Evolutionary conservation across 495 filamentous ascomycete genomes (phyloP), one percentile per base, ranked within the genome.

Genomic region (Aspergillus heteromorphus): DNA sequence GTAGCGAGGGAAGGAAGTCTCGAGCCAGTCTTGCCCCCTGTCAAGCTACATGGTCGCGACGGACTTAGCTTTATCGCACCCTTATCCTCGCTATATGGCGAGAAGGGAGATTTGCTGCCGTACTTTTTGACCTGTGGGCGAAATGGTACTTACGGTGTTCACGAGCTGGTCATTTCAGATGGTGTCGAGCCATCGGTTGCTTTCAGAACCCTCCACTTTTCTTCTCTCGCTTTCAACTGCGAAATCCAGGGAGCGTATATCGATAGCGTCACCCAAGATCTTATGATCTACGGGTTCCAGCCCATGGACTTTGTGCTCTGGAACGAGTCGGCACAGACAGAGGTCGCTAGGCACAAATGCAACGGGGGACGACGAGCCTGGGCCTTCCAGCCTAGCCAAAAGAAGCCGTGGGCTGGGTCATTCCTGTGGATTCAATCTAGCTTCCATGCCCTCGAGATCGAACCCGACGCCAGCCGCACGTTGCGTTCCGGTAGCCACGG

Each of bases 321-420:
- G 79, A 87, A 95, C 64, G 86, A 87, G 51, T 80, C 80, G 0
- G 72, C 67, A 9, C 79, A 87, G 27, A 72, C 78, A 20, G 87
- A 92, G 60, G 64, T 91, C 6, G 78, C 85, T 43, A 74, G 70
- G 1, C 75, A 95, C 9, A 82, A 89, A 14, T 96, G 93, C 61
- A 91, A 92, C 16, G 92, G 92, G 19, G 82, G 81, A 0, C 89
- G 95, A 57, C 80, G 95, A 16, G 79, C 75, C 11, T 96, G 86
- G 79, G 75, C 77, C 4, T 76, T 81, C 14, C 81, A 80, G 7
- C 63, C 66, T 10, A 58, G 52, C 16, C 42, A 48, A 3, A 55
- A 65, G 27, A 52, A 40, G 6, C 41, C 57, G 1, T 65, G 68
- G 5, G 71, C 61, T 8, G 66, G 64, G 10, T 52, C 68, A 6